These are phyloP conservation scores for Chalciporus piperatus DNA, from an alignment of 768 basidiomycete species.

Conservation along the genomic window DNA sequence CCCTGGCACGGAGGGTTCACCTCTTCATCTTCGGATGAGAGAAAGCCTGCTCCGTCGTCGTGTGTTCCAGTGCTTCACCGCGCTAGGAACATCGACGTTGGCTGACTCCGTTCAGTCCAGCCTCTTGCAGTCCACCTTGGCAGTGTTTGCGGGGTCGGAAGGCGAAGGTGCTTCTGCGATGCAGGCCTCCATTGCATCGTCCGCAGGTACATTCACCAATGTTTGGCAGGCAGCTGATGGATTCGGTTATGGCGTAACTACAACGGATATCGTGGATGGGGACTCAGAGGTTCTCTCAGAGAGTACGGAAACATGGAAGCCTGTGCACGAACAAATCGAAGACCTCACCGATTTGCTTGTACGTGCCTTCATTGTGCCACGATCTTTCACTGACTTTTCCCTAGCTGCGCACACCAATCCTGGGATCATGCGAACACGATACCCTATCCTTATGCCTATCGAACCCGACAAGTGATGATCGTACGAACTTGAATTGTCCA, in stretches of 20 bases:
- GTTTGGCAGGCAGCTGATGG: constrained; percentile 89
- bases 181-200: constrained; percentile 89
- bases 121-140: constrained; percentile 76
- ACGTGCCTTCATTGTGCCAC: constrained; percentile 21
- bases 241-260: constrained; percentile 89
- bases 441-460: constrained; percentile 65
- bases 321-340: constrained; percentile 80
- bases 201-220: constrained; percentile 75
- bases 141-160: constrained; percentile 85
- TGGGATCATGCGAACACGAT: constrained; percentile 86
- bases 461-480: constrained; percentile 43
- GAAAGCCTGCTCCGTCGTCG: constrained; percentile 83
- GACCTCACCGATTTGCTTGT: constrained; percentile 77
- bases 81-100: constrained; percentile 74
- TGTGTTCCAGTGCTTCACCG: constrained; percentile 86
- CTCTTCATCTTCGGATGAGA: constrained; percentile 69
- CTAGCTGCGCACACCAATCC: constrained; percentile 61
- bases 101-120: constrained; percentile 80
- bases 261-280: constrained; percentile 51
- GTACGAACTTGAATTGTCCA: constrained; percentile 55
- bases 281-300: constrained; percentile 29
- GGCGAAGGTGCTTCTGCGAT: constrained; percentile 78
- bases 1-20: constrained; percentile 42
- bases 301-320: constrained; percentile 32
- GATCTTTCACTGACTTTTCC: not conserved